Conservation (phyloP, 768 basidiomycete species). For the Hericium rajendrae region DNA sequence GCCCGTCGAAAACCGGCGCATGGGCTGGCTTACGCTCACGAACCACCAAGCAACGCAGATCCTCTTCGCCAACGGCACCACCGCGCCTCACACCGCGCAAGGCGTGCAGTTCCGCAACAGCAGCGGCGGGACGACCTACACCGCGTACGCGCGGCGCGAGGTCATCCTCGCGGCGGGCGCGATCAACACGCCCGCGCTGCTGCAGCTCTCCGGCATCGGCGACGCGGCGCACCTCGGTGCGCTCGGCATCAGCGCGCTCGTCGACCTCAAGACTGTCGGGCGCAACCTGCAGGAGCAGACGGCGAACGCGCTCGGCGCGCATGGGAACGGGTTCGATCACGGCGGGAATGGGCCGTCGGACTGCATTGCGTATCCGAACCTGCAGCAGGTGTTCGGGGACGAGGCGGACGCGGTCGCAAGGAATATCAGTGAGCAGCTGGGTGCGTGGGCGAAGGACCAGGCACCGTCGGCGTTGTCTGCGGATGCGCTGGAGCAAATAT, state of each 20-base stretch:
- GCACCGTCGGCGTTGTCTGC: neutral
- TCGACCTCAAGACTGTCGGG: conserved; percentile 29
- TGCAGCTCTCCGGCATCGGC: conserved; percentile 28
- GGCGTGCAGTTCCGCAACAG: neutral
- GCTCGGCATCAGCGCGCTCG: conserved; percentile 20
- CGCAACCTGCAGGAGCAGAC: conserved; percentile 29
- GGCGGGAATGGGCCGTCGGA: conserved; percentile 18
- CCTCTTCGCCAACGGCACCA: neutral
- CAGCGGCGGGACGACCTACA: conserved; percentile 15
- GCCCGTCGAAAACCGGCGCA: conserved; percentile 37
- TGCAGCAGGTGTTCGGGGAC: conserved; percentile 36
- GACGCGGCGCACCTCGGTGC: conserved; percentile 17
- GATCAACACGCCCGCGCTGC: neutral
- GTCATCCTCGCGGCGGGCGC: conserved; percentile 2
- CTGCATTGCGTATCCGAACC: conserved; percentile 41
- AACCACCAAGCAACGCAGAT: conserved; percentile 22
- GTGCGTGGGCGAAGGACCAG: neutral
- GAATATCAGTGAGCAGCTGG: neutral
- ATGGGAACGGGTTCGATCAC: neutral
- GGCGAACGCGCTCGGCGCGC: conserved; percentile 34
- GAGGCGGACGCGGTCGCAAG: neutral
- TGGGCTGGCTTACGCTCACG: conserved; percentile 40
- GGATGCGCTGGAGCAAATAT: neutral
- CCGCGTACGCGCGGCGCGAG: neutral
- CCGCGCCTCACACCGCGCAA: neutral